These are phyloP conservation scores for Penicillium digitatum DNA, from an alignment of 2,329 filamentous ascomycete genomes.

Conservation along the genomic window DNA sequence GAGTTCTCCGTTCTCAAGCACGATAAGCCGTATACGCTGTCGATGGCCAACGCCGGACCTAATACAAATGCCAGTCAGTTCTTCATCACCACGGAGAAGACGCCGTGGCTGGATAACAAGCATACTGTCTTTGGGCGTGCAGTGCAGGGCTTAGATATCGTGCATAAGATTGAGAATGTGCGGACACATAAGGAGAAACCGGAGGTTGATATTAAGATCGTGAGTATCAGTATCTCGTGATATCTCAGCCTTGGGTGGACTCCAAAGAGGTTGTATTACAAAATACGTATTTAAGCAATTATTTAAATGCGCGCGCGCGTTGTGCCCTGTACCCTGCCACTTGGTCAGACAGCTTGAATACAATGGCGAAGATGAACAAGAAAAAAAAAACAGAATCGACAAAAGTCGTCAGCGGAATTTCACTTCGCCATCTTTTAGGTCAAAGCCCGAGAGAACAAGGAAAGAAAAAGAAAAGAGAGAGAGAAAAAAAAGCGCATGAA, in stretches of 20 bases:
- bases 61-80: slow-evolving; percentile 97
- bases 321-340: slow-evolving; percentile 4
- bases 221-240: slow-evolving; percentile 62
- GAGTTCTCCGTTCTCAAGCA: slow-evolving; percentile 89
- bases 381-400: background rate
- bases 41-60: slow-evolving; percentile 95
- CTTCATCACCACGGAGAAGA: slow-evolving; percentile 97
- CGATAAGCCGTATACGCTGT: slow-evolving; percentile 92
- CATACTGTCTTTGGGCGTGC: slow-evolving; percentile 95
- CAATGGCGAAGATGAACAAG: background rate
- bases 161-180: slow-evolving; percentile 91
- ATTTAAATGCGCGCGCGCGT: background rate
- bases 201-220: slow-evolving; percentile 94
- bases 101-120: slow-evolving; percentile 92
- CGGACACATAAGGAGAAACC: slow-evolving; percentile 89
- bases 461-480: background rate
- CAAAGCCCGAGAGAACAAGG: background rate
- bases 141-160: slow-evolving; percentile 84
- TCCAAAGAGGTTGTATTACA: background rate
- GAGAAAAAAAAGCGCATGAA: background rate
- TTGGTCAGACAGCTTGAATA: background rate
- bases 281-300: background rate
- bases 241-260: background rate
- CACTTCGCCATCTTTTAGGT: background rate
- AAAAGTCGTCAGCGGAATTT: background rate